Percentiles rank a stretch among this genome's conserved stretches.
Conservation (phyloP, 371 early-diverging fungal species). For the Gilbertella persicaria region DNA sequence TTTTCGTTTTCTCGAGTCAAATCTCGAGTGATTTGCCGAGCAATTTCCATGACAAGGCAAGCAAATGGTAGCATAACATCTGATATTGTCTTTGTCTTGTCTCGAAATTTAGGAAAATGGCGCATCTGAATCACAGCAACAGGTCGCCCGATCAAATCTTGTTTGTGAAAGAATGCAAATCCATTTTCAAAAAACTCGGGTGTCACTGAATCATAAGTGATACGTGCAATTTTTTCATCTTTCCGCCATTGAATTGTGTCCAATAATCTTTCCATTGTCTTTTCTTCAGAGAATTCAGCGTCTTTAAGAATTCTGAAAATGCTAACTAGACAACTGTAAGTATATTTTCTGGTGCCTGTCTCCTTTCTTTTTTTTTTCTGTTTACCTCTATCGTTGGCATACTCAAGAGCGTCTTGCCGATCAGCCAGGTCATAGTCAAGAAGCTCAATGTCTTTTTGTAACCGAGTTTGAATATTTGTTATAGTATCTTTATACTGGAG, state of each 20-base stretch:
- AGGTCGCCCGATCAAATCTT: slow-evolving; percentile 44
- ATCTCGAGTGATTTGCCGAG: slow-evolving; percentile 41
- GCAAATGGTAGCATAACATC: slow-evolving; percentile 46
- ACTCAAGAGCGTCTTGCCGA: slow-evolving; percentile 26
- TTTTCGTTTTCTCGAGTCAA: slow-evolving; percentile 33
- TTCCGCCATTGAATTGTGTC: slow-evolving; percentile 50
- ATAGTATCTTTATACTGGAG: slow-evolving; percentile 9
- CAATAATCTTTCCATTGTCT: slow-evolving; percentile 20
- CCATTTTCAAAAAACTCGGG: slow-evolving; percentile 35
- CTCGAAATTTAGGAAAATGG: slow-evolving; percentile 42
- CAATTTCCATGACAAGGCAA: slow-evolving; percentile 51
- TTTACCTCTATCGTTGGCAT: slow-evolving; percentile 34
- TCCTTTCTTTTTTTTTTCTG: neutral
- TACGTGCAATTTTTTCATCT: slow-evolving; percentile 22
- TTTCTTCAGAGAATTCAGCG: slow-evolving; percentile 16
- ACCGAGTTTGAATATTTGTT: slow-evolving; percentile 11
- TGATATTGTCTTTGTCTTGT: slow-evolving; percentile 31
- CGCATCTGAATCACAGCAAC: slow-evolving; percentile 46
- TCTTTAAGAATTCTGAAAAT: slow-evolving; percentile 31
- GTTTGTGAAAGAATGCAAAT: slow-evolving; percentile 48
- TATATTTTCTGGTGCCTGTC: neutral
- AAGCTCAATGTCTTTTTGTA: slow-evolving; percentile 22
- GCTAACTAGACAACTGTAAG: slow-evolving; percentile 15
- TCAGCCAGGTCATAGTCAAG: slow-evolving; percentile 22
- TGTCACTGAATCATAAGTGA: slow-evolving; percentile 32